phyloP scores from a whole-genome alignment of 2,329 filamentous ascomycete species.

The Leptoxyphium fumago region DNA sequence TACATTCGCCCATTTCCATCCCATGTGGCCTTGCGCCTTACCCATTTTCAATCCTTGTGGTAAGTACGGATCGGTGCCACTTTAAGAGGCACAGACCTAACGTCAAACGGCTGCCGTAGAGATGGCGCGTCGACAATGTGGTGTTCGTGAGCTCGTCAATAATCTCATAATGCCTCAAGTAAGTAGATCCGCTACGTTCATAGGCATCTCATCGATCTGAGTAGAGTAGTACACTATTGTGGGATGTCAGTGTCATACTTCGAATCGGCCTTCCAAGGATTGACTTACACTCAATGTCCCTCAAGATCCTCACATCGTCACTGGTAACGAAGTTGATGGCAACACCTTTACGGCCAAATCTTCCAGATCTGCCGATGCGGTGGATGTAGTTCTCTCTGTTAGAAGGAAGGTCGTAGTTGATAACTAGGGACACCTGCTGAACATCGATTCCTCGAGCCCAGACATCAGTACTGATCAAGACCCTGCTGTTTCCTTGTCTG shows the following conservation, averaged over 20 bases:
- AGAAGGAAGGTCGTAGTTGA: slow-evolving; percentile 96
- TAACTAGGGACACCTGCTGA: slow-evolving; percentile 93
- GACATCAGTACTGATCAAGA: slow-evolving; percentile 93
- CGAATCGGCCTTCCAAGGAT: neutral
- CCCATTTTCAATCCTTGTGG: neutral
- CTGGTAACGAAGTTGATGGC: slow-evolving; percentile 99
- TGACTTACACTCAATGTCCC: slow-evolving; percentile 82
- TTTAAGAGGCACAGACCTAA: neutral
- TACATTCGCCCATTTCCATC: slow-evolving; percentile 20
- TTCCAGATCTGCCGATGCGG: slow-evolving; percentile 85
- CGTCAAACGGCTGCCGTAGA: neutral
- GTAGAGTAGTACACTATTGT: slow-evolving; percentile 75
- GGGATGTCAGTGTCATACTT: neutral
- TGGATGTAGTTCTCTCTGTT: slow-evolving; percentile 99
- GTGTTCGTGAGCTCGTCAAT: neutral
- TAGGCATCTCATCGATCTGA: slow-evolving; percentile 97
- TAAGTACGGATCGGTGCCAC: neutral
- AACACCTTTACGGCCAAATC: slow-evolving; percentile 95
- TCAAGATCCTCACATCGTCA: slow-evolving; percentile 91
- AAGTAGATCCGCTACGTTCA: slow-evolving; percentile 47
- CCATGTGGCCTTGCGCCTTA: slow-evolving; percentile 16
- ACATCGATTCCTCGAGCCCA: slow-evolving; percentile 98
- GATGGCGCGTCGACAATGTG: neutral
- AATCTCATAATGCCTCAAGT: neutral
- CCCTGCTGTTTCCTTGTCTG: slow-evolving; percentile 86